Base-by-base conservation (phyloP, 2,329 filamentous ascomycete genomes). In the Helminthosporium solani region DNA sequence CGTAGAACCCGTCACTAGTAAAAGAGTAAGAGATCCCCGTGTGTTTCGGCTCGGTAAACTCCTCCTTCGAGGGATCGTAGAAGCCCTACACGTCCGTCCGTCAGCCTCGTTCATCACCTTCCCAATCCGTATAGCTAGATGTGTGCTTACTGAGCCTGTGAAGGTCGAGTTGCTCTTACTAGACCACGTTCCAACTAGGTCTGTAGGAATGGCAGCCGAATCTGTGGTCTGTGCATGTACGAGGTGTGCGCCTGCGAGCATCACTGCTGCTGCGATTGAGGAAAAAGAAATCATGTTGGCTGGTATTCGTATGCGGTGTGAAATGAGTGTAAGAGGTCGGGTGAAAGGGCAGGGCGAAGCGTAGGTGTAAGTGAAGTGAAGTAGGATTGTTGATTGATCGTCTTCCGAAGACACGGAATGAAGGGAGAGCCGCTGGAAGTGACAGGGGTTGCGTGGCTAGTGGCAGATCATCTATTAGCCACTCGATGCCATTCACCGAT, bases 21-120 rank as follows among this genome's bases (percentile, higher is more conserved):
- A 89, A 89, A 9, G 86, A 88, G 71, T 87, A 89, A 14, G 85
- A 87, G 53, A 87, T 86, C 19, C 86, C 86, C 0, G 85, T 81
- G 51, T 82, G 75, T 28, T 61, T 73, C 14, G 86, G 86, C 67
- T 89, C 86, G 54, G 81, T 80, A 50, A 89, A 75, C 52, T 73
- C 74, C 58, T 88, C 86, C 45, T 81, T 78, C 41, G 82, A 71
- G 3, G 84, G 82, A 68, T 88, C 80, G 60, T 87, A 88, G 70
- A 88, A 88, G 58, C 76, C 79, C 85, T 88, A 47, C 19, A 19
- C 23, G 35, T 28, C 15, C 9, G 33, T 46, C 5, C 42, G 40
- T 19, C 36, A 64, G 48, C 66, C 57, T 53, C 6, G 16, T 12
- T 31, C 0, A 15, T 66, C 56, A 53, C 9, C 18, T 15, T 28